Conservation (phyloP, 495 filamentous ascomycete species). For the Xylaria nigripes region DNA sequence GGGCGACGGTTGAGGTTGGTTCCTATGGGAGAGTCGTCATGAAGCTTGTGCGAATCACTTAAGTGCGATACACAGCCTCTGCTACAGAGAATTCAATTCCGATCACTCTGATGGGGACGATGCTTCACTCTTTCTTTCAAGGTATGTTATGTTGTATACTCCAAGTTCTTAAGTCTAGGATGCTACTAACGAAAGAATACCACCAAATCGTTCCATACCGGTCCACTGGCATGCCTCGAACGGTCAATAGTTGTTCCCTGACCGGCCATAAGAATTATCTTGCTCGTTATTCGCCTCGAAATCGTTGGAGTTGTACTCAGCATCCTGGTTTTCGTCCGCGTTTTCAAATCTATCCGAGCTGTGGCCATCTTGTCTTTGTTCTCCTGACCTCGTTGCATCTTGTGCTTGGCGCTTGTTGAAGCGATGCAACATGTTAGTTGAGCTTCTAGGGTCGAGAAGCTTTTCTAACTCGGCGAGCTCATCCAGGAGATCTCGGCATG, state of each 20-base stretch:
- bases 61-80: slow-evolving; percentile 99
- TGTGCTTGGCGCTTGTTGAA: slow-evolving; percentile 13
- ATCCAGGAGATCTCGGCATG: slow-evolving; percentile 19
- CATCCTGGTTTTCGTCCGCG: neutral
- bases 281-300: neutral
- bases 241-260: neutral
- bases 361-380: neutral
- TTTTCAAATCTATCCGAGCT: neutral
- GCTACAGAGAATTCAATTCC: slow-evolving; percentile 94
- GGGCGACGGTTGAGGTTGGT: slow-evolving; percentile 30
- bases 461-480: slow-evolving; percentile 21
- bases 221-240: neutral
- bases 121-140: slow-evolving; percentile 39
- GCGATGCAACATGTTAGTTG: slow-evolving; percentile 10
- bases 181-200: slow-evolving; percentile 32
- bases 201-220: neutral
- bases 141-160: slow-evolving; percentile 45
- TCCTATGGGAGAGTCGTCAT: slow-evolving; percentile 86
- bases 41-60: slow-evolving; percentile 92
- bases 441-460: slow-evolving; percentile 15
- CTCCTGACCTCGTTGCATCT: neutral
- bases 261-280: neutral
- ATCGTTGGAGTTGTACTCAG: neutral
- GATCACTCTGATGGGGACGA: slow-evolving; percentile 36
- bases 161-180: slow-evolving; percentile 16